Base-by-base conservation (phyloP, 306 rosid genomes). In the Cicer bijugum region DNA sequence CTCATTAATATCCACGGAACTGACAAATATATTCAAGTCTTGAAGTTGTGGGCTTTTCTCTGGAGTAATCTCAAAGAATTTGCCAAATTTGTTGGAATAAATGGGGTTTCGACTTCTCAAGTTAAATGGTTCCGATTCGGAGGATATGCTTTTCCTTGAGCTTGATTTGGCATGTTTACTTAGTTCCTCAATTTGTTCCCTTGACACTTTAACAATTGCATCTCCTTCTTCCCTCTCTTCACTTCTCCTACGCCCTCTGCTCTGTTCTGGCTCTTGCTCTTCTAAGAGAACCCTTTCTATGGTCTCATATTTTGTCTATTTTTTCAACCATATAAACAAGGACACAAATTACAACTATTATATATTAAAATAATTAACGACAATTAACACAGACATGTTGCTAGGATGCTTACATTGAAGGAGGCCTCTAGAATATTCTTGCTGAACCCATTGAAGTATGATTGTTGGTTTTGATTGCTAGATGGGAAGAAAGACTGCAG, bases 401-500 rank as follows among this genome's bases (percentile, higher is more conserved):
- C 33, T 17, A 0, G 19, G 45, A 7, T 43, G 14, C 82, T 62
- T 44, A 81, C 87, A 45, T 84, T 64, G 53, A 56, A 74, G 46
- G 83, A 3, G 11, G 81, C 83, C 35, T 84, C 69, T 0, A 84
- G 23, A 57, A 75, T 14, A 7, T 16, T 10, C 76, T 3, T 45
- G 69, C 81, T 69, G 76, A 84, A 81, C 15, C 69, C 85, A 1
- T 8, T 10, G 9, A 63, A 43, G 75, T 74, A 81, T 53, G 87
- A 76, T 11, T 60, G 12, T 7, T 68, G 72, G 50, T 48, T 57
- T 48, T 37, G 8, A 7, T 7, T 56, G 42, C 42, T 60, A 7
- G 78, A 15, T 7, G 64, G 74, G 28, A 4, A 43, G 72, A 81
- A 81, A 59, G 57, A 11, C 87, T 84, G 12, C 0, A 10, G 7